Conservation (phyloP, 805 yeast species). For the Metschnikowia kofuensis region DNA sequence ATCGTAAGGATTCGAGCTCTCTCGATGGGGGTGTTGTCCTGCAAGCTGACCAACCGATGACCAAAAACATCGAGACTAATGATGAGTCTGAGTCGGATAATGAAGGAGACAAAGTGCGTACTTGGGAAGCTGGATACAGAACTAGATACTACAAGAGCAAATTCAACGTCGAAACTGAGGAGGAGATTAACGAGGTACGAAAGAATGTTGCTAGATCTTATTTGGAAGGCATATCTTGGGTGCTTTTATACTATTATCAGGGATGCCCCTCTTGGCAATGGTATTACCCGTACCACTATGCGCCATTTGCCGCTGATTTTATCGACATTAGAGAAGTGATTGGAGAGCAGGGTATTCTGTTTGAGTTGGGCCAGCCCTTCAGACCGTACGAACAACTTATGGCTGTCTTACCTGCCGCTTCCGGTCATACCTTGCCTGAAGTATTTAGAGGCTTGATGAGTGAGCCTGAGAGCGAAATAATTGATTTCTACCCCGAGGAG, state of each 20-base stretch:
- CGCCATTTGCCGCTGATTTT: constrained; percentile 95
- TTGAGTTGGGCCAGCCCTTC: constrained; percentile 74
- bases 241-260: constrained; percentile 85
- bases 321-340: constrained; percentile 47
- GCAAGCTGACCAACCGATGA: neutral
- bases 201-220: constrained; percentile 66
- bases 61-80: constrained; percentile 28
- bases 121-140: constrained; percentile 86
- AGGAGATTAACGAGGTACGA: constrained; percentile 51
- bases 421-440: constrained; percentile 80
- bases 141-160: constrained; percentile 77
- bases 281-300: constrained; percentile 96
- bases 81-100: constrained; percentile 18
- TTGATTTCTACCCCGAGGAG: constrained; percentile 87
- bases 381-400: constrained; percentile 89
- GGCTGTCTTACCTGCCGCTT: constrained; percentile 94
- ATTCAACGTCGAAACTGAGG: constrained; percentile 56
- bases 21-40: constrained; percentile 31
- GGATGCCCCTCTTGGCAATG: constrained; percentile 99
- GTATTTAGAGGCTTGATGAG: constrained; percentile 81
- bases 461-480: constrained; percentile 72
- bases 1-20: constrained; percentile 21
- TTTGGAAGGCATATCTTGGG: constrained; percentile 98
- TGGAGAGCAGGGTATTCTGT: constrained; percentile 47
- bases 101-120: constrained; percentile 47